phyloP scores from a whole-genome alignment of 2,329 filamentous ascomycete genomes.

The Ophiostoma sp. region DNA sequence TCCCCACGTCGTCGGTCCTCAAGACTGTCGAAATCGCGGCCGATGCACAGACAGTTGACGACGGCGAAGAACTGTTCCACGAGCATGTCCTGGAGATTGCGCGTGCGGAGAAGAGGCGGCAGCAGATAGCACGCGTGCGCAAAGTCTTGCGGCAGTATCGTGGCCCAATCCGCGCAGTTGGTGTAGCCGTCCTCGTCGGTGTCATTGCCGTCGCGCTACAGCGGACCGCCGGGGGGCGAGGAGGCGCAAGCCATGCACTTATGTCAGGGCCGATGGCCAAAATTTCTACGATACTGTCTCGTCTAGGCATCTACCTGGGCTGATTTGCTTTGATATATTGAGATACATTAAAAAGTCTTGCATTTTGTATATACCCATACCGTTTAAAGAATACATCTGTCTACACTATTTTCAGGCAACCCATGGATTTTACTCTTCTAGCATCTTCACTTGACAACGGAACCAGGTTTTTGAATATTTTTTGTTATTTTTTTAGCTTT shows the following conservation, averaged over 20 bases:
- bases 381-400: background rate
- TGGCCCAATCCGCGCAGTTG: conserved; percentile 55
- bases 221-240: conserved; percentile 36
- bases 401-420: background rate
- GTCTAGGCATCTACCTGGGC: conserved; percentile 18
- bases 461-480: background rate
- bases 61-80: conserved; percentile 64
- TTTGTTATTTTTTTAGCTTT: conserved; percentile 8
- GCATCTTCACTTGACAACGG: background rate
- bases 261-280: conserved; percentile 23
- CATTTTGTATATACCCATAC: conserved; percentile 1
- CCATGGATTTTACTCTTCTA: too few species aligned
- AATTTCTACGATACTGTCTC: conserved; percentile 27
- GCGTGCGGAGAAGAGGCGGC: conserved; percentile 55
- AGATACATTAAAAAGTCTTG: background rate
- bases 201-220: conserved; percentile 63
- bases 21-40: conserved; percentile 65
- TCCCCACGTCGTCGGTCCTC: conserved; percentile 73
- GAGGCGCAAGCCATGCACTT: conserved; percentile 21
- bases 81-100: conserved; percentile 67
- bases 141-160: conserved; percentile 56
- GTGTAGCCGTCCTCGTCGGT: conserved; percentile 61
- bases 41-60: conserved; percentile 47
- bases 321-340: background rate
- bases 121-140: conserved; percentile 39